Base-by-base conservation (phyloP, 768 basidiomycete species). In the Xerocomellus dryophilus region DNA sequence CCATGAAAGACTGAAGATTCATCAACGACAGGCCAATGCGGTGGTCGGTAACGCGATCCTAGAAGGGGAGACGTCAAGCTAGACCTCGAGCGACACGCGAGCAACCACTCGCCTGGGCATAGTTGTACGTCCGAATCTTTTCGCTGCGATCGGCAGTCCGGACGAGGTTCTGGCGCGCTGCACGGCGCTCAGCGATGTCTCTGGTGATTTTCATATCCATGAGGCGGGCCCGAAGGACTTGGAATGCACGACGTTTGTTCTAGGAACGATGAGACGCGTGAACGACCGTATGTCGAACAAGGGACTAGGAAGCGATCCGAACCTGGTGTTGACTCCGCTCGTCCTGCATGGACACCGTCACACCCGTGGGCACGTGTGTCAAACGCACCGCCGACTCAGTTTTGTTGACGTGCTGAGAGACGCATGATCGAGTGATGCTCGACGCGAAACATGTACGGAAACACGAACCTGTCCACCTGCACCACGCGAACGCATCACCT, bases 311-410 rank as follows among this genome's bases (percentile, higher is more conserved):
- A 29, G 20, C 5, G 7, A 14, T 39, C 23, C 2, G 17, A 53
- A 93, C 93, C 76, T 92, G 88, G 69, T 98, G 96, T 65, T 99
- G 97, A 67, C 88, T 92, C 7, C 97, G 82, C 61, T 95, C 93
- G 64, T 99, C 95, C 74, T 99, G 97, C 91, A 98, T 98, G 8
- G 93, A 94, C 9, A 98, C 96, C 1, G 88, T 89, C 50, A 98
- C 86, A 0, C 96, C 94, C 4, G 93, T 90, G 1, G 97, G 96
- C 14, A 89, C 73, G 63, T 99, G 97, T 0, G 93, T 96, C 42
- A 98, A 71, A 1, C 97, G 86, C 20, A 99, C 94, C 3, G 97
- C 96, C 3, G 96, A 98, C 72, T 99, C 97, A 0, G 97, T 98
- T 78, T 88, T 92, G 74, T 99, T 99, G 64, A 98, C 97, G 72